These are phyloP conservation scores for Bolboschoenus planiculmis DNA, from an alignment of 176 grass and related monocot species.

Conservation along the genomic window DNA sequence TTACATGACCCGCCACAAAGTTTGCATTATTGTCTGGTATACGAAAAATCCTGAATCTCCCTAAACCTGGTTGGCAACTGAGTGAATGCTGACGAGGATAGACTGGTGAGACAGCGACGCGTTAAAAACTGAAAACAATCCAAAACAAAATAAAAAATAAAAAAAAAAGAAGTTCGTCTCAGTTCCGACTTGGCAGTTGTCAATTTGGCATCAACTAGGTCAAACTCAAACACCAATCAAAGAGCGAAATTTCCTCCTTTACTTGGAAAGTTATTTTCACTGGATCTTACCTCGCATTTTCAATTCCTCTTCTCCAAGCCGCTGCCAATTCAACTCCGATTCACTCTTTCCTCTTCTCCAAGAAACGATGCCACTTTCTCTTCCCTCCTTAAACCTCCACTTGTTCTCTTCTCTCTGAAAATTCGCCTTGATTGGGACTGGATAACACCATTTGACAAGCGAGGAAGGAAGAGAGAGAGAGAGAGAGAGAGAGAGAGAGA, in stretches of 20 bases:
- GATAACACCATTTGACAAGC: neutral
- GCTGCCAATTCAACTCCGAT: neutral
- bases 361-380: constrained; percentile 29
- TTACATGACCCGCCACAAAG: too few species aligned
- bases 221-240: neutral
- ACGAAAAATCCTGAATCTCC: too few species aligned
- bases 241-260: neutral
- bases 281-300: neutral
- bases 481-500: neutral
- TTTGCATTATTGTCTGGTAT: too few species aligned
- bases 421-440: neutral
- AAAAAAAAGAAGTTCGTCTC: too few species aligned
- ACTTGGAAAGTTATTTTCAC: neutral
- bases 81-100: too few species aligned
- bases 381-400: constrained; percentile 15
- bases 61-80: too few species aligned
- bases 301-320: neutral
- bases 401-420: neutral
- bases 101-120: too few species aligned
- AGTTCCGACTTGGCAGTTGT: neutral
- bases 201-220: neutral
- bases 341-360: constrained; percentile 26
- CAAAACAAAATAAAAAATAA: too few species aligned
- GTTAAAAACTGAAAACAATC: too few species aligned
- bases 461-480: neutral